Base-by-base conservation (phyloP, 108 stramenopile species). In the Craspedostauros australis region DNA sequence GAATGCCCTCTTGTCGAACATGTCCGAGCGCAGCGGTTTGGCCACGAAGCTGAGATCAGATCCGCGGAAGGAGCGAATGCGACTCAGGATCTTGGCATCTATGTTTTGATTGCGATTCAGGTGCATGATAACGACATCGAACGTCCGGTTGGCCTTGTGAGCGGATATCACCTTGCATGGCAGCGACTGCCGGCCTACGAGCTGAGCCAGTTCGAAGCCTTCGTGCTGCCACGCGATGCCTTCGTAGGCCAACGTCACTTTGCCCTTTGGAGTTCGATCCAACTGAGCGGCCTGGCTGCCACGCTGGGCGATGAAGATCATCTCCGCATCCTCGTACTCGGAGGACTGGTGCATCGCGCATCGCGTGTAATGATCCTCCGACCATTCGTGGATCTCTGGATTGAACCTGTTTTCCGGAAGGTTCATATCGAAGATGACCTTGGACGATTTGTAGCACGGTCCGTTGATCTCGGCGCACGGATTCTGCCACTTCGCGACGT, bases 11-110 rank as follows among this genome's bases (percentile, higher is more conserved):
- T 39, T 19, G 26, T 54, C 30, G 24, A 56, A 59, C 34, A 61
- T 53, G 52, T 78, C 77, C 4, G 70, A 43, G 8, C 68, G 45
- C 42, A 68, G 70, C 1, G 49, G 61, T 14, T 14, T 9, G 14
- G 14, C 11, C 9, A 14, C 9, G 14, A 14, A 36, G 9, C 34
- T 36, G 34, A 9, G 14, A 14, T 11, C 34, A 14, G 34, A 36
- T 11, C 11, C 34, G 11, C 34, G 14, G 9, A 9, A 36, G 14
- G 14, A 36, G 9, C 11, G 14, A 36, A 9, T 11, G 14, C 14
- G 11, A 14, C 14, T 14, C 34, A 14, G 11, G 34, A 11, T 11
- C 14, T 36, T 9, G 14, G 11, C 34, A 11, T 36, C 34, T 14
- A 14, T 11, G 9, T 11, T 36, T 36, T 9, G 34, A 36, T 11